A percentile compares a stretch with the other conserved stretches of the same genome.
Evolutionary conservation across 2,329 filamentous ascomycete genomes (phyloP).

Genomic region (Escovopsis weberi): DNA sequence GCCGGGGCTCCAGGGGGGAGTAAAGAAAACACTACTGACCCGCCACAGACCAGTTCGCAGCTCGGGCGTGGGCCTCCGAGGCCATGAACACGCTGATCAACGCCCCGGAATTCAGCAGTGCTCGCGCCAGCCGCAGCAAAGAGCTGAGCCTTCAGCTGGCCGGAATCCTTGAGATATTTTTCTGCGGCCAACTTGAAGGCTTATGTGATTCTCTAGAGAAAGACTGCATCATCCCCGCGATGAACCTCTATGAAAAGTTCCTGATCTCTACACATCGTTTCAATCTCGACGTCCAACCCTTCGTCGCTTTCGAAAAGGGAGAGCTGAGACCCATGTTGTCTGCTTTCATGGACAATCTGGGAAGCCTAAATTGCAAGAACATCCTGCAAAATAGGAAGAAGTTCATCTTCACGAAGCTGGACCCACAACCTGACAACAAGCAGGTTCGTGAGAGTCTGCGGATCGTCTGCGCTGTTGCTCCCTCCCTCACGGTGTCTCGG

Average conservation of each 20-base stretch:
- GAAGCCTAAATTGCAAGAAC: conserved; percentile 21
- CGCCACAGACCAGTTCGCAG: conserved; percentile 19
- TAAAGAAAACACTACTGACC: background rate
- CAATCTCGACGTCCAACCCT: conserved; percentile 20
- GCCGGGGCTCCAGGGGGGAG: no score
- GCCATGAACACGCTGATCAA: conserved; percentile 21
- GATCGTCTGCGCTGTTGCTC: conserved; percentile 21
- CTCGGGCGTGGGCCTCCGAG: conserved; percentile 24
- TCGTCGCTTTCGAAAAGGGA: conserved; percentile 12
- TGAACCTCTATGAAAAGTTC: conserved; percentile 24
- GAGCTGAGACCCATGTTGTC: conserved; percentile 13
- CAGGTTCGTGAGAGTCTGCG: conserved; percentile 17
- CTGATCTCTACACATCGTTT: conserved; percentile 24
- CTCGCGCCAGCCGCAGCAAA: conserved; percentile 11
- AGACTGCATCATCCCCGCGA: conserved; percentile 20
- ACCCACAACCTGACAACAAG: conserved; percentile 15
- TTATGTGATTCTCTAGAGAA: conserved; percentile 13
- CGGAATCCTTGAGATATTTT: conserved; percentile 15
- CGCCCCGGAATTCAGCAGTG: conserved; percentile 14
- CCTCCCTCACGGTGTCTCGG: no score
- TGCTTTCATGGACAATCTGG: conserved; percentile 18
- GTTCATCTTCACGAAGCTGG: conserved; percentile 19
- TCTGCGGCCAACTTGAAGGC: conserved; percentile 9
- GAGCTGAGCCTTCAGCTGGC: conserved; percentile 17
- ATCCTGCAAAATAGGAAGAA: conserved; percentile 22